These are phyloP conservation scores for Paraphoma sp. DNA, from an alignment of 2,329 filamentous ascomycete genomes.

Conservation along the genomic window DNA sequence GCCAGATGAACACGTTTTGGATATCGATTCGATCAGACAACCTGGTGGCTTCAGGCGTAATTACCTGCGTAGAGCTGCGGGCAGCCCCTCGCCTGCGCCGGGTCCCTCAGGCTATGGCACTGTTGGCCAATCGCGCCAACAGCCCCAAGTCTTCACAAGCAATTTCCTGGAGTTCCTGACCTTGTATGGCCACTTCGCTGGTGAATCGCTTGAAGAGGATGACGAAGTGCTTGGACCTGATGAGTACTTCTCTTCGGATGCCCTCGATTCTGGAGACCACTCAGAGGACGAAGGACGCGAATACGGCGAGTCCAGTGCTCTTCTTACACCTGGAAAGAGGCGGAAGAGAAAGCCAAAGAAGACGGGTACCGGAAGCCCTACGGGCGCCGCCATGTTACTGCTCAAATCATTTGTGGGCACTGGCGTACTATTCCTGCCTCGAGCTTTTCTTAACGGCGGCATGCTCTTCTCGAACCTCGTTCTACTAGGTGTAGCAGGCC, in stretches of 20 bases:
- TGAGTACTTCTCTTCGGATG: slow-evolving; percentile 88
- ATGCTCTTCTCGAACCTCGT: slow-evolving; percentile 97
- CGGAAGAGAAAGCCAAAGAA: slow-evolving; percentile 80
- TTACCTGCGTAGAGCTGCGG: slow-evolving; percentile 79
- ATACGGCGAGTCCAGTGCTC: slow-evolving; percentile 84
- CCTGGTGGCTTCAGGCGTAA: slow-evolving; percentile 94
- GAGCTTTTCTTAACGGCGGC: slow-evolving; percentile 92
- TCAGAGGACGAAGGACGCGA: slow-evolving; percentile 69
- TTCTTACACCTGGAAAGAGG: slow-evolving; percentile 73
- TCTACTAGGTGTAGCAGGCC: slow-evolving; percentile 79
- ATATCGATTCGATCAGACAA: slow-evolving; percentile 90
- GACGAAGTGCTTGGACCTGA: slow-evolving; percentile 86
- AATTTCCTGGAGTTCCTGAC: slow-evolving; percentile 97
- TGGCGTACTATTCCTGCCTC: slow-evolving; percentile 89
- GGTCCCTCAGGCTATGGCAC: slow-evolving; percentile 54
- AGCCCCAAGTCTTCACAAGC: slow-evolving; percentile 68
- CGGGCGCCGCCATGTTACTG: slow-evolving; percentile 81
- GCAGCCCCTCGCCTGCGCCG: slow-evolving; percentile 62
- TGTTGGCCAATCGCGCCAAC: slow-evolving; percentile 28
- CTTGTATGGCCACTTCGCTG: slow-evolving; percentile 95
- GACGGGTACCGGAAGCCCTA: slow-evolving; percentile 77
- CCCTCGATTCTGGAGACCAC: slow-evolving; percentile 64
- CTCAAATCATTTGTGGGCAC: slow-evolving; percentile 99
- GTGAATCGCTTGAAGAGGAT: slow-evolving; percentile 95
- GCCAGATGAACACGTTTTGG: slow-evolving; percentile 78